Evolutionary conservation across 208 protist species (phyloP).

Genomic region (Crithidia acanthocephali): DNA sequence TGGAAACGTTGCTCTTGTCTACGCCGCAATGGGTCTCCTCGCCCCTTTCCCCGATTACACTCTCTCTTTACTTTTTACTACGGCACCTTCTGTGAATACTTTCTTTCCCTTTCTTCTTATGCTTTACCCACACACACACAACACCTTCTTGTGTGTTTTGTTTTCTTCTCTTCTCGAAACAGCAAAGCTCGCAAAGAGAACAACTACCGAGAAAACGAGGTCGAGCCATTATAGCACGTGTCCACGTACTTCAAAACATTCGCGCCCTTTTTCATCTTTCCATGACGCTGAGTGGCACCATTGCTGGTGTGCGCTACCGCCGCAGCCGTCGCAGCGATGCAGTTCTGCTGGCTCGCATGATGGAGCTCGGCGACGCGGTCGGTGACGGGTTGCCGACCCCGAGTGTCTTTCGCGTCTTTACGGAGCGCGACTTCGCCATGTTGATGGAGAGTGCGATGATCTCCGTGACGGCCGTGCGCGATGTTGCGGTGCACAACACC

Average conservation of each 20-base stretch:
- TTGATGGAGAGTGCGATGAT: slow-evolving; percentile 75
- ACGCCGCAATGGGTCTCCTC: too few relatives aligned
- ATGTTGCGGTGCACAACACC: slow-evolving; percentile 16
- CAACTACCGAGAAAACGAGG: too few relatives aligned
- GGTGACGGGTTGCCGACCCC: slow-evolving; percentile 46
- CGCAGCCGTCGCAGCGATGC: slow-evolving; percentile 55
- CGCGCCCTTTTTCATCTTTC: neutral
- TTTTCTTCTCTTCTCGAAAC: too few relatives aligned
- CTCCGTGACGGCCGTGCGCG: slow-evolving; percentile 64
- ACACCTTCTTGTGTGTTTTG: too few relatives aligned
- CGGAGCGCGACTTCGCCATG: slow-evolving; percentile 42
- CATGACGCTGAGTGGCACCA: slow-evolving; percentile 7
- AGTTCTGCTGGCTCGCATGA: slow-evolving; percentile 37
- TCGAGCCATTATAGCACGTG: too few relatives aligned
- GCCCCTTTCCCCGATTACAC: neutral
- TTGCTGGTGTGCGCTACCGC: slow-evolving; percentile 53
- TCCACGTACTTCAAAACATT: too few relatives aligned
- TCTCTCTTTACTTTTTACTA: neutral
- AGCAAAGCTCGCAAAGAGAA: too few relatives aligned
- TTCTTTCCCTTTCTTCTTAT: too few relatives aligned
- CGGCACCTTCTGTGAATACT: too few relatives aligned
- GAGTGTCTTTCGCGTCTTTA: slow-evolving; percentile 41
- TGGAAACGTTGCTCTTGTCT: too few relatives aligned
- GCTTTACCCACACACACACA: too few relatives aligned
- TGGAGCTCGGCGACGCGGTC: slow-evolving; percentile 39